A percentile compares a stretch with the other conserved stretches of the same genome.
These are phyloP conservation scores for Diaporthe longicolla DNA, from an alignment of 2,329 filamentous ascomycete genomes.

Conservation along the genomic window DNA sequence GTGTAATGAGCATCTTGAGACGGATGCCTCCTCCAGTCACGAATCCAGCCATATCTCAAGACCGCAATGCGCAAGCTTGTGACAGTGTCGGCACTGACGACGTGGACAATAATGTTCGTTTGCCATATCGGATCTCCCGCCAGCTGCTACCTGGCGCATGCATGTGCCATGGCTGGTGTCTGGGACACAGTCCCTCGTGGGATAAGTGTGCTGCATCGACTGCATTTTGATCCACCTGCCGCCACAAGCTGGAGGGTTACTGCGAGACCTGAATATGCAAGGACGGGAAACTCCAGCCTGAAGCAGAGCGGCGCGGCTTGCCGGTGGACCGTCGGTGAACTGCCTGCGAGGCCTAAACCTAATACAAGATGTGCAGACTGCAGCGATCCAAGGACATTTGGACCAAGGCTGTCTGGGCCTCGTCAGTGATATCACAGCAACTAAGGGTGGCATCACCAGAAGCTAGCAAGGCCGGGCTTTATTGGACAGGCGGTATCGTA, in stretches of 20 bases:
- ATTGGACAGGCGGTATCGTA: constrained; percentile 4
- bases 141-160: constrained; percentile 6
- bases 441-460: constrained; percentile 9
- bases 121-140: constrained; percentile 15
- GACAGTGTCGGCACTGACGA: constrained; percentile 15
- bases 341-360: constrained; percentile 2
- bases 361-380: constrained; percentile 22
- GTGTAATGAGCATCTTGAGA: constrained; percentile 16
- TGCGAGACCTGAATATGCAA: constrained; percentile 22
- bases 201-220: constrained; percentile 9
- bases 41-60: constrained; percentile 29
- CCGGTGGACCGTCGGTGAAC: constrained; percentile 26
- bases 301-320: constrained; percentile 27
- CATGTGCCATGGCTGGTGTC: neutral
- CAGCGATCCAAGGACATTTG: constrained; percentile 24
- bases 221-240: constrained; percentile 10
- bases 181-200: constrained; percentile 12
- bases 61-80: constrained; percentile 1
- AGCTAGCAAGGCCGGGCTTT: neutral
- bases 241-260: neutral
- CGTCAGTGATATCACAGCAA: constrained; percentile 19
- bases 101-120: neutral
- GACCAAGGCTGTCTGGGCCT: constrained; percentile 10
- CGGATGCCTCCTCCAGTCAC: constrained; percentile 31
- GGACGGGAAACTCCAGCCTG: constrained; percentile 17